Evolutionary conservation across 2,329 filamentous ascomycete genomes (phyloP).

Genomic region (Dactylellina drechsleri): DNA sequence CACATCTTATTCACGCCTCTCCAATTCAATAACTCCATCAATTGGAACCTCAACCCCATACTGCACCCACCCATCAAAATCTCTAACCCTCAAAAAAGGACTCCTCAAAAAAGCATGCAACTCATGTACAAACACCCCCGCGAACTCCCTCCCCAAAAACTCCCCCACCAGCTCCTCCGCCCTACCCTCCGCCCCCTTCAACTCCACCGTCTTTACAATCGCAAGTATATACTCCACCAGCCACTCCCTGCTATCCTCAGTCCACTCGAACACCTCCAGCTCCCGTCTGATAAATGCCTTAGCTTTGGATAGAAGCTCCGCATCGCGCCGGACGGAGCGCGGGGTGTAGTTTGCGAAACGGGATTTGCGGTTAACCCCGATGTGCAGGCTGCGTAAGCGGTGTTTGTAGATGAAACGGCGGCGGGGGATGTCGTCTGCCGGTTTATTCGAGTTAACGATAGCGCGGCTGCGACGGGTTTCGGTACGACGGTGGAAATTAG

Average conservation of each 20-base stretch:
- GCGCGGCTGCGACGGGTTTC: conserved; percentile 15
- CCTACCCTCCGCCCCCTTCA: conserved; percentile 75
- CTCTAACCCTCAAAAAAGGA: conserved; percentile 75
- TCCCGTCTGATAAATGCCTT: conserved; percentile 85
- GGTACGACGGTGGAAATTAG: conserved; percentile 14
- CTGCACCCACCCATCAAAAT: conserved; percentile 84
- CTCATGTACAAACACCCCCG: conserved; percentile 84
- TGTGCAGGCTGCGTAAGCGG: conserved; percentile 78
- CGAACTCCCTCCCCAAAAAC: conserved; percentile 78
- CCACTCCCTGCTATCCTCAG: conserved; percentile 79
- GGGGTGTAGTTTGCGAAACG: conserved; percentile 79
- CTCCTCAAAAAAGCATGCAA: conserved; percentile 83
- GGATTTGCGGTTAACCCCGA: conserved; percentile 82
- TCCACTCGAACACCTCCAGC: conserved; percentile 78
- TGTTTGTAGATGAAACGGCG: conserved; percentile 79
- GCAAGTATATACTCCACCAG: conserved; percentile 86
- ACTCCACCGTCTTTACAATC: conserved; percentile 82
- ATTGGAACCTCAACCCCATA: conserved; percentile 64
- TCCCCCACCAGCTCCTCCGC: conserved; percentile 82
- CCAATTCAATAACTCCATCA: conserved; percentile 25
- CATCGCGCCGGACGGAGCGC: conserved; percentile 70
- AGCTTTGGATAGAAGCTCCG: conserved; percentile 77
- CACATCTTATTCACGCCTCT: conserved; percentile 5
- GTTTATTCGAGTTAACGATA: conserved; percentile 1
- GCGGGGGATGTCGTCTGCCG: conserved; percentile 64